Evolutionary conservation across 768 basidiomycete genomes (phyloP).

Genomic region (Lentinus brumalis): DNA sequence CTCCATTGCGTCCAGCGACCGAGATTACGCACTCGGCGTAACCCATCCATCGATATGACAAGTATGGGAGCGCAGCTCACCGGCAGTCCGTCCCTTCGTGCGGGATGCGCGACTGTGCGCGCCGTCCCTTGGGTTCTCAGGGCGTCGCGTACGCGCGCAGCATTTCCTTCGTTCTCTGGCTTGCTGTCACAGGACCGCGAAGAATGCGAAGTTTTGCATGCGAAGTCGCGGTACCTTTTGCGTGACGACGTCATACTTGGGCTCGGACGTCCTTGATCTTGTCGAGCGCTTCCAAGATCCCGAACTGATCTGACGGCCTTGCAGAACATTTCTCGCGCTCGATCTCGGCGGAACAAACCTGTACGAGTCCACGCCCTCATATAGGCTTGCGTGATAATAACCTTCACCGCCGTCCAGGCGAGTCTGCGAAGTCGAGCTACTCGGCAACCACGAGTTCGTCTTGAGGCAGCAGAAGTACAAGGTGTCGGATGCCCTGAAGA

Average conservation of each 20-base stretch:
- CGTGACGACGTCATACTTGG: neutral
- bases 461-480: conserved; percentile 96
- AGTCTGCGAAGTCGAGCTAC: conserved; percentile 91
- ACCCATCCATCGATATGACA: conserved; percentile 13
- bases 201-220: neutral
- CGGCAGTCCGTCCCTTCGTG: neutral
- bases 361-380: conserved; percentile 47
- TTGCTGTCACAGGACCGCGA: neutral
- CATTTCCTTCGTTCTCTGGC: neutral
- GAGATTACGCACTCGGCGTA: conserved; percentile 16
- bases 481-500: conserved; percentile 91
- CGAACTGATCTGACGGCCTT: conserved; percentile 1
- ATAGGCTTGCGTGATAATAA: neutral
- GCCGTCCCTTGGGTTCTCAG: neutral
- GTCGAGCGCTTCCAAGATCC: neutral
- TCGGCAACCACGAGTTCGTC: conserved; percentile 86
- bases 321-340: conserved; percentile 91
- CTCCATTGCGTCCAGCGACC: neutral
- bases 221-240: neutral
- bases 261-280: neutral
- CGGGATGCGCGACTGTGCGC: neutral
- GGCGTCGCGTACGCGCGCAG: neutral
- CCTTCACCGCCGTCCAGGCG: conserved; percentile 52
- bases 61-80: conserved; percentile 13
- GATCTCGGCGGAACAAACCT: conserved; percentile 98